Conservation (phyloP, 2,329 filamentous ascomycete species). For the Pyrenochaeta sp. region DNA sequence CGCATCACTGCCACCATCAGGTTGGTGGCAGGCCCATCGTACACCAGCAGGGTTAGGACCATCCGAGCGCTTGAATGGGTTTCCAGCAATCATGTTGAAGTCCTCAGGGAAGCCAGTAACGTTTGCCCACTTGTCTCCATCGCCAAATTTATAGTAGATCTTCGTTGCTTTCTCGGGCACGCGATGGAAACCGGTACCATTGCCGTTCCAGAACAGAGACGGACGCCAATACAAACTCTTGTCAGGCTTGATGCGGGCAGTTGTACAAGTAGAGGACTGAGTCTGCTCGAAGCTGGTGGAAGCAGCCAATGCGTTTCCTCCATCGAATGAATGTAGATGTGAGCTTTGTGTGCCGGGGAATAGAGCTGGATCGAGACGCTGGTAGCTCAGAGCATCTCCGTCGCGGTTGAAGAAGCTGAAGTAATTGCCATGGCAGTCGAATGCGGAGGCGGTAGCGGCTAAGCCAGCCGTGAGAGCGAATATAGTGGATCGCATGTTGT, state of each 20-base stretch:
- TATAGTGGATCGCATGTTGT: slow-evolving; percentile 41
- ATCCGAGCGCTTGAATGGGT: slow-evolving; percentile 40
- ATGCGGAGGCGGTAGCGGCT: slow-evolving; percentile 42
- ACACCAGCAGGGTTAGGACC: slow-evolving; percentile 41
- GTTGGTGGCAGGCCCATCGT: slow-evolving; percentile 44
- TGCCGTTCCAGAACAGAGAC: slow-evolving; percentile 48
- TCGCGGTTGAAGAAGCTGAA: slow-evolving; percentile 51
- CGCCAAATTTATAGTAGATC: slow-evolving; percentile 51
- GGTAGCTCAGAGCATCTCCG: slow-evolving; percentile 44
- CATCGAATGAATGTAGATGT: slow-evolving; percentile 51
- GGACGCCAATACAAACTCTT: slow-evolving; percentile 52
- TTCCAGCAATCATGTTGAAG: slow-evolving; percentile 50
- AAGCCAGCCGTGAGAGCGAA: slow-evolving; percentile 40
- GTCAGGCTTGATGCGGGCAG: slow-evolving; percentile 49
- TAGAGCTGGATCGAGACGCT: slow-evolving; percentile 48
- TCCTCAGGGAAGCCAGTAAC: slow-evolving; percentile 47
- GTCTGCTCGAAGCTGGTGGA: slow-evolving; percentile 37
- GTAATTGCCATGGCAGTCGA: slow-evolving; percentile 49
- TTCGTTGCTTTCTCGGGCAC: slow-evolving; percentile 48
- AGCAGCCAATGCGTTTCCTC: slow-evolving; percentile 43
- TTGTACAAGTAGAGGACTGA: slow-evolving; percentile 45
- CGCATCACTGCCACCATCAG: slow-evolving; percentile 30
- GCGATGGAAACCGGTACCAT: slow-evolving; percentile 46
- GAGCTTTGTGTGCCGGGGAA: slow-evolving; percentile 43
- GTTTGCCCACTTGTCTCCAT: slow-evolving; percentile 43